Base-by-base conservation (phyloP, 345 rosid species). In the Populus simonii region DNA sequence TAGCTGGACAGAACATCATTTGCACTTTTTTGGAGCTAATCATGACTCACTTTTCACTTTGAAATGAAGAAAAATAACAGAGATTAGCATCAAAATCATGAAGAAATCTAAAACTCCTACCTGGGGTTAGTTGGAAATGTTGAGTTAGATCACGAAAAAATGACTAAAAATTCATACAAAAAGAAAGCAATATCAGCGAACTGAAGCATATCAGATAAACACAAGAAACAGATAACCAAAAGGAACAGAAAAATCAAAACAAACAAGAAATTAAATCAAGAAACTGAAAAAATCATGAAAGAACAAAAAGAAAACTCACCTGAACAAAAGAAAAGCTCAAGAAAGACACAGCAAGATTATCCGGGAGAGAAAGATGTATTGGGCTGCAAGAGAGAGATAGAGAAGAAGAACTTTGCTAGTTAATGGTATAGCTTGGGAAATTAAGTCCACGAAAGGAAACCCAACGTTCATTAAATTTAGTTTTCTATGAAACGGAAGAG, bases 391-490 rank as follows among this genome's bases (percentile, higher is more conserved):
- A 6, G 38, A 20, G 12, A 25, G 36, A 33, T 5, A 33, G 36
- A 33, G 35, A 33, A 33, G 29, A 7, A 18, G 59, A 29, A 17
- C 65, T 23, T 57, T 8, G 63, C 63, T 22, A 17, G 20, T 49
- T n/a, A 22, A 35, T 25, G 20, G 61, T 2, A 59, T 9, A 33
- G 33, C 29, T 43, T 18, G 61, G 36, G 36, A 77, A 69, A 10
- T 62, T 15, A 10, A 82, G 84, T 83, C 86, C 41, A 80, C 11
- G 76, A 63, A 67, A 43, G 65, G 16, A 45, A 2, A 62, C 65
- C 57, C 45, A 69, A 33, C 78, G 51, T 10, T 59, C 29, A 10
- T 61, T 45, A 70, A 69, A 74, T 71, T 31, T 6, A 7, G 13
- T 47, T 13, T 23, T 38, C 67, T 2, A 15, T 16, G n/a, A 31